Conservation (phyloP, 805 yeast genomes). For the Lachancea kluyveri region DNA sequence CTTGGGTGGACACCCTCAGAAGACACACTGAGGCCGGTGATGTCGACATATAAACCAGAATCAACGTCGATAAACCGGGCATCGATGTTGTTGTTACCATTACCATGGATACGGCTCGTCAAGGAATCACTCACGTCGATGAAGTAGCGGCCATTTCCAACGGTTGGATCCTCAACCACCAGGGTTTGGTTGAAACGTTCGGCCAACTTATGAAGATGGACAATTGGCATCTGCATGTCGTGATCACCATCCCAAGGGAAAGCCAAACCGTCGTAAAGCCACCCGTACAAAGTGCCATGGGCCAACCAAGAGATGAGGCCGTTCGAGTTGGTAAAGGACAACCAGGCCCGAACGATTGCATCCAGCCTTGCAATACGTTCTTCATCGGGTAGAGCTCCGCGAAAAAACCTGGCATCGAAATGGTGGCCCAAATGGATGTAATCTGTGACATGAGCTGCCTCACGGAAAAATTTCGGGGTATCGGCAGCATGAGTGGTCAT, state of each 20-base stretch:
- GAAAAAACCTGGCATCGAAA: slow-evolving; percentile 56
- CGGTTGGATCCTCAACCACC: slow-evolving; percentile 41
- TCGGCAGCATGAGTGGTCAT: slow-evolving; percentile 25
- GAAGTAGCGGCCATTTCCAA: slow-evolving; percentile 53
- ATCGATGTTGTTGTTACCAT: slow-evolving; percentile 59
- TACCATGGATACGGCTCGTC: slow-evolving; percentile 50
- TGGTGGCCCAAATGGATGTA: slow-evolving; percentile 33
- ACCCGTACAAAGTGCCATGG: slow-evolving; percentile 58
- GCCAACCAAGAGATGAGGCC: slow-evolving; percentile 56
- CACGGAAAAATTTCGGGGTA: slow-evolving; percentile 35
- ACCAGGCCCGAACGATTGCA: slow-evolving; percentile 46
- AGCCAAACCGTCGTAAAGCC: slow-evolving; percentile 57
- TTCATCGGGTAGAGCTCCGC: slow-evolving; percentile 37
- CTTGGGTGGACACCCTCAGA: slow-evolving; percentile 20
- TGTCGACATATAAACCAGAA: slow-evolving; percentile 65
- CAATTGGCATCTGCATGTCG: slow-evolving; percentile 57
- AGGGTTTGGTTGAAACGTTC: slow-evolving; percentile 36
- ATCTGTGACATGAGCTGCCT: slow-evolving; percentile 21
- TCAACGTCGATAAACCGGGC: slow-evolving; percentile 69
- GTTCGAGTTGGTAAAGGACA: slow-evolving; percentile 39
- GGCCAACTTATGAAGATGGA: slow-evolving; percentile 40
- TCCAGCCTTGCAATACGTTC: slow-evolving; percentile 30
- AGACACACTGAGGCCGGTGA: slow-evolving; percentile 58
- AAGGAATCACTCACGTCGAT: slow-evolving; percentile 44
- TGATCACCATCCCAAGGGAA: slow-evolving; percentile 66